Evolutionary conservation across 805 yeast species (phyloP), one percentile per base, ranked within the genome.

Genomic region (Lipomyces kockii): DNA sequence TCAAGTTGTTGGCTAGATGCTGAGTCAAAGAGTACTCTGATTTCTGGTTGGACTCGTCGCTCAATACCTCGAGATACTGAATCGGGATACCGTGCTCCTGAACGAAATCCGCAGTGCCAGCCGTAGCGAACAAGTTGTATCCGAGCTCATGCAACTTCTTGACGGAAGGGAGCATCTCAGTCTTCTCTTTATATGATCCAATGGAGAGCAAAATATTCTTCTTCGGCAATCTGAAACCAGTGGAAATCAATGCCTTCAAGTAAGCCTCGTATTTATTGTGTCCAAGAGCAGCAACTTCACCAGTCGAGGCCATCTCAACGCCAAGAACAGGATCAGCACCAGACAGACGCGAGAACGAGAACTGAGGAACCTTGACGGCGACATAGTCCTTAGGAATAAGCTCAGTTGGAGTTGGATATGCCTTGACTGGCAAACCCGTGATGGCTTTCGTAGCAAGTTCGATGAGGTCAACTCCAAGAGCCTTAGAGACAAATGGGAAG

Each of bases 231-330:
- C 87, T 88, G 87, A 95, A 92, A 22, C 99, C 99, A 64, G 98
- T 92, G 14, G 99, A 92, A 67, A 95, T 84, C 80, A 95, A 84
- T 37, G 98, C 90, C 82, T 95, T 96, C 81, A 95, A 81, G 83
- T 95, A 95, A 27, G 99, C 99, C 83, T 96, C 99, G 77, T 92
- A 93, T 81, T 94, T 94, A 84, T 93, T 89, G 77, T 85, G 92
- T 76, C 99, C 99, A 78, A 95, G 94, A 71, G 96, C 87, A 60
- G 99, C 99, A 77, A 93, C 98, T 80, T 92, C 98, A 85, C 98
- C 98, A 70, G 98, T 94, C 37, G 98, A 94, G 22, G 98, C 97
- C 98, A 94, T 94, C 82, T 94, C 98, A 72, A 94, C 98, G 82
- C 98, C 98, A 73, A 94, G 84, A 69, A 94, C 92, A 63, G 98